Base-by-base conservation (phyloP, 495 filamentous ascomycete species). In the Penicillium verhagenii region DNA sequence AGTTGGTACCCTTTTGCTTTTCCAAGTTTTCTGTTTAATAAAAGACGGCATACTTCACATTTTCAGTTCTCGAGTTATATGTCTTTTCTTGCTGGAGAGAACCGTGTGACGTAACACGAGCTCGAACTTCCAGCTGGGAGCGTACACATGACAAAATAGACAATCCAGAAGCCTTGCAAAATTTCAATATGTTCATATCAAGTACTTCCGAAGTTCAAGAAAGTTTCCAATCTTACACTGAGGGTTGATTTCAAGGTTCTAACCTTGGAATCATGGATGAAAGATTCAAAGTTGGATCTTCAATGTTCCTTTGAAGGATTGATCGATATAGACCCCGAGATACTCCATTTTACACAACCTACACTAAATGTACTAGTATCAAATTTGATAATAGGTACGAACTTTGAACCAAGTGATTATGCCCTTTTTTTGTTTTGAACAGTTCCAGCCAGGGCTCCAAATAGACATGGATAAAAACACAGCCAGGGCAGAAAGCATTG, bases 1-100 rank as follows among this genome's bases (percentile, higher is more conserved):
- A 76, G 71, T 72, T 74, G 72, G 72, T 72, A 72, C 68, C 66
- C 57, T 64, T 60, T 61, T 63, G 63, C 57, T 62, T 63, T 66
- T 70, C n/a, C n/a, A n/a, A n/a, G 61, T 59, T 67, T 63, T 57
- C 65, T 57, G 67, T 70, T 68, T 75, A 73, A 71, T 72, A 70
- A 73, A 73, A 72, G 60, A 71, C 63, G 61, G 60, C 64, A 59
- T 61, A 59, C 56, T 67, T 67, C 62, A 53, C 52, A 50, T 64
- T 56, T 54, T 58, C 46, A 50, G 52, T 50, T 59, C 31, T 52
- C 52, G 57, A 52, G 53, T 40, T 48, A 56, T 61, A 48, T 59
- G 52, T 57, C 47, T 46, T n/a, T 37, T 50, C 42, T 51, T 56
- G 61, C 59, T 57, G 44, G 61, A 9, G 40, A 25, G 42, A 25